phyloP scores from a whole-genome alignment of 495 filamentous ascomycete genomes.

The Jackrogersella minutella region DNA sequence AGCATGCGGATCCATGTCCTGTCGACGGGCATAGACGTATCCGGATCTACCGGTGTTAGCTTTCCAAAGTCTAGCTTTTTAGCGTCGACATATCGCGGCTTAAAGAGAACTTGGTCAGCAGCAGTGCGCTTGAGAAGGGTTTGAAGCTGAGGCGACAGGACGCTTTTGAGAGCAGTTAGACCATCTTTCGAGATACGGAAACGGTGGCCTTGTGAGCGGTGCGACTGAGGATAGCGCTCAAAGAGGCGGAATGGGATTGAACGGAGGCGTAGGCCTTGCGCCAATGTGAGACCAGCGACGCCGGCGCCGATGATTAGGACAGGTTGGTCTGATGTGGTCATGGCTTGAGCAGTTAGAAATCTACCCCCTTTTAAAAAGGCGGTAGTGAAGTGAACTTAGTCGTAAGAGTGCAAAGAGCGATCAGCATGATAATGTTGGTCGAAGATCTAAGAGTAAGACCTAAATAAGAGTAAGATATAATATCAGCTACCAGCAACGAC shows the following conservation, averaged over 20 bases:
- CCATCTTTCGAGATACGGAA: constrained; percentile 49
- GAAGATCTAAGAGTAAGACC: too few relatives aligned
- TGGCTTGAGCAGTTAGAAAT: not conserved
- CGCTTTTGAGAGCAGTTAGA: constrained; percentile 33
- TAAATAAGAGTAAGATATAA: too few relatives aligned
- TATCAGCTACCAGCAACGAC: too few relatives aligned
- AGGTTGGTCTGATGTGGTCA: constrained; percentile 15
- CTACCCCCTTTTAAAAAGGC: not conserved
- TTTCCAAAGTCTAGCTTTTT: constrained; percentile 30
- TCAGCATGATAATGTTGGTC: too few relatives aligned
- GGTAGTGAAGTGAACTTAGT: too few relatives aligned
- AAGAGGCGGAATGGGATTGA: constrained; percentile 58
- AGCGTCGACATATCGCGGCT: constrained; percentile 37
- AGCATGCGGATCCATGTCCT: constrained; percentile 38
- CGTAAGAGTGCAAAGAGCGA: too few relatives aligned
- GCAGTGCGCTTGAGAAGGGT: constrained; percentile 31
- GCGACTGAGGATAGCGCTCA: constrained; percentile 50
- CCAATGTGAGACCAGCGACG: constrained; percentile 56
- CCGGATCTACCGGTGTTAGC: constrained; percentile 13
- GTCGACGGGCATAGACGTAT: constrained; percentile 29
- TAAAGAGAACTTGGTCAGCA: constrained; percentile 23
- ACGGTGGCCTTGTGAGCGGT: constrained; percentile 47
- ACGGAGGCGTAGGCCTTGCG: constrained; percentile 54
- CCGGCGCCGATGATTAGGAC: constrained; percentile 56
- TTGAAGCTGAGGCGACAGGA: constrained; percentile 32